Base-by-base conservation (phyloP, 306 rosid genomes). In the Lotus japonicus region DNA sequence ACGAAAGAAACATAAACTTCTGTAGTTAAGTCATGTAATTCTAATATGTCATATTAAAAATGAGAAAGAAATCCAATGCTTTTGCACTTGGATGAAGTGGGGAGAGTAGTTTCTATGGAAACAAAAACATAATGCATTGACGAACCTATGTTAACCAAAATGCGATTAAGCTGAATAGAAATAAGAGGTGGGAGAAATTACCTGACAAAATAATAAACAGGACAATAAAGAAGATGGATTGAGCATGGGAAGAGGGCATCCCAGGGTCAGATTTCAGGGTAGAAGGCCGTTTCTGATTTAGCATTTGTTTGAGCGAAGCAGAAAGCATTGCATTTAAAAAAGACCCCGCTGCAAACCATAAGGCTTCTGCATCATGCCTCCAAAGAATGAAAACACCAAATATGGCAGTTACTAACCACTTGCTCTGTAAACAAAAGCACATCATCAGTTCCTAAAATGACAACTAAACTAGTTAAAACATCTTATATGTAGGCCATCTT, bases 161-260 rank as follows among this genome's bases (percentile, higher is more conserved):
- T 28, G 33, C 33, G 4, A 28, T 28, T 31, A 4, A 31, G 36
- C 36, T 46, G 41, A 58, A 53, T 39, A 39, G 7, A 58, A 23
- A 58, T 44, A 70, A 72, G 0, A 35, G 59, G 14, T 17, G 73
- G 19, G 76, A 36, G 59, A 65, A 77, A 61, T 82, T 90, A 90
- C 97, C 46, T 58, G 97, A 87, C 44, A 81, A 23, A 68, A 80
- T 31, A 14, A 55, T 38, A 42, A 82, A 81, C 13, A 68, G 28
- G 45, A 64, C 61, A 60, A 28, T 65, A 77, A 80, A 90, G 85
- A 73, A 87, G 77, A 86, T 77, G 68, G 90, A 81, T 59, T 87
- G 92, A 9, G 97, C 79, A 55, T 90, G 97, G 9, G 95, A 87
- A 75, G 95, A 90, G 3, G 95, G 97, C 97, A 90, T 88, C 60